A percentile compares a stretch with the other conserved stretches of the same genome.
Evolutionary conservation across 352 stramenopile genomes (phyloP).

Genomic region (Aphanomyces astaci): DNA sequence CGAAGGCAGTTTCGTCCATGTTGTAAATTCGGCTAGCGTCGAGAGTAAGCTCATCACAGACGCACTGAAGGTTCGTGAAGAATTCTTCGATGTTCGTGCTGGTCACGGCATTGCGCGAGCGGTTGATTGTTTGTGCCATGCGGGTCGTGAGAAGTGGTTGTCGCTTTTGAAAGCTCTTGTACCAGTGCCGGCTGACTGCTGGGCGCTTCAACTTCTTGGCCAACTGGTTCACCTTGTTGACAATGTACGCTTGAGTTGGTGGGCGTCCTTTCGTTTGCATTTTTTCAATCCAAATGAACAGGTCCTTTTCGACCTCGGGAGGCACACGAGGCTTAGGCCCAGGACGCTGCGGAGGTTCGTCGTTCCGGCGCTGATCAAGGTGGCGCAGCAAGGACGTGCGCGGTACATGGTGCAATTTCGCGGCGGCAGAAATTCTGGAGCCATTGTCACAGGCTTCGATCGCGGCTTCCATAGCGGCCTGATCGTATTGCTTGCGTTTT

Average conservation of each 20-base stretch:
- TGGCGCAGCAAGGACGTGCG: neutral
- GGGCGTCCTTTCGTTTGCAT: neutral
- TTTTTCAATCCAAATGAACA: neutral
- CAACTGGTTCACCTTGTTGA: neutral
- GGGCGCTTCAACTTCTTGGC: neutral
- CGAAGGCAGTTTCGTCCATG: neutral
- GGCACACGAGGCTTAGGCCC: neutral
- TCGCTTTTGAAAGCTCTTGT: neutral
- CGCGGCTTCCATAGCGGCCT: neutral
- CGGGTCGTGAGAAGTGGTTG: neutral
- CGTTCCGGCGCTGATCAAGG: neutral
- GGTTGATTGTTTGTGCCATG: neutral
- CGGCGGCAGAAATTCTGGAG: neutral
- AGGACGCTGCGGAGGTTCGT: neutral
- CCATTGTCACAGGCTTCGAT: neutral
- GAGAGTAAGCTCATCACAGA: neutral
- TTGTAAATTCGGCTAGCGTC: neutral
- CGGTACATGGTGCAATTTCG: neutral
- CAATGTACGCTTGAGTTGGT: neutral
- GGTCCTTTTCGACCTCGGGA: neutral
- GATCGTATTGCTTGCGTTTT: neutral
- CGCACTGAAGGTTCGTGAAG: conserved; percentile 22
- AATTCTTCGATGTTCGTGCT: conserved; percentile 24
- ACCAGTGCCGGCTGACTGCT: neutral
- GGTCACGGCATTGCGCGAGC: conserved; percentile 21